Percentiles rank a stretch among this genome's conserved stretches.
phyloP scores from a whole-genome alignment of 1,284 basidiomycete genomes.

The Tylopilus microsporus region DNA sequence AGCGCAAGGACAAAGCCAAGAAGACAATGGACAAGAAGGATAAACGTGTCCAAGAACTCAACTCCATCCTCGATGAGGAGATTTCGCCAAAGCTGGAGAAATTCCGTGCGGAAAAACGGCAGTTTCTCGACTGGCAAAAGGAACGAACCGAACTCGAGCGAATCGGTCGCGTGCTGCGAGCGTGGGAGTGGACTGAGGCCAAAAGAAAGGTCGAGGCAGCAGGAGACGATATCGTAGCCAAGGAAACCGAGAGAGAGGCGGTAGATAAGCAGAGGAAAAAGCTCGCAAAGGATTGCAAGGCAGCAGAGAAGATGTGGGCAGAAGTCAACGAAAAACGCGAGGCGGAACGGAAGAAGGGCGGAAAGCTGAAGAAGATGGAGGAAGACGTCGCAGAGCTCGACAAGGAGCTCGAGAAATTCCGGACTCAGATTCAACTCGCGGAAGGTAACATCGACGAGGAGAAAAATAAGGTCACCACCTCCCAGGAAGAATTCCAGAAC shows the following conservation, averaged over 20 bases:
- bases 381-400: conserved; percentile 77
- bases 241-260: conserved; percentile 41
- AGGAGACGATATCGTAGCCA: conserved; percentile 52
- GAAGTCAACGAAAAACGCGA: conserved; percentile 66
- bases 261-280: conserved; percentile 50
- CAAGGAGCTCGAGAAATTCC: conserved; percentile 82
- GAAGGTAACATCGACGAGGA: conserved; percentile 79
- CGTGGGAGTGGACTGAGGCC: conserved; percentile 81
- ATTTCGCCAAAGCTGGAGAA: conserved; percentile 94
- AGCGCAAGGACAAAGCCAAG: conserved; percentile 94
- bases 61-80: conserved; percentile 77
- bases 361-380: conserved; percentile 69
- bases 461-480: conserved; percentile 53
- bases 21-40: conserved; percentile 99
- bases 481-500: conserved; percentile 57
- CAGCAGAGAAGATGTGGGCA: conserved; percentile 51
- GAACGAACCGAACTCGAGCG: conserved; percentile 84
- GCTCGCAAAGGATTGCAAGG: conserved; percentile 43
- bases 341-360: conserved; percentile 65
- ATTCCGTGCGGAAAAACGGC: conserved; percentile 85
- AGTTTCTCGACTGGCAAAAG: conserved; percentile 90
- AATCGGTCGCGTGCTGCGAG: conserved; percentile 79
- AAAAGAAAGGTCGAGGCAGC: conserved; percentile 45
- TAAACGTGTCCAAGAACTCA: conserved; percentile 91
- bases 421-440: conserved; percentile 85